A percentile compares a stretch with the other conserved stretches of the same genome.
These are phyloP conservation scores for Trichoderma orchidacearum DNA, from an alignment of 495 filamentous ascomycete species.

Conservation along the genomic window DNA sequence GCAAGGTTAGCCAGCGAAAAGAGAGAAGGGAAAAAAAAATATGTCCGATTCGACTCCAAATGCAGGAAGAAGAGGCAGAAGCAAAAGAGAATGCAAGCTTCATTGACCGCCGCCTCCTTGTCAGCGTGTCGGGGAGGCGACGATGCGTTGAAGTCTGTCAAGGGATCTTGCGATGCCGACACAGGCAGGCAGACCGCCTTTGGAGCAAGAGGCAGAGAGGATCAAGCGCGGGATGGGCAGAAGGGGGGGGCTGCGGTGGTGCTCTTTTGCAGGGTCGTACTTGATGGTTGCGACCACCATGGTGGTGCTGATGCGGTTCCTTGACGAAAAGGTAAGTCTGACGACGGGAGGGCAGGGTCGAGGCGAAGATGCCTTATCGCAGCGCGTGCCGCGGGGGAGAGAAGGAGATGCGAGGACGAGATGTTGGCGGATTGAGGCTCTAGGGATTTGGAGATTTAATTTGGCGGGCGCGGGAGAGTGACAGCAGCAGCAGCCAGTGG, in stretches of 20 bases:
- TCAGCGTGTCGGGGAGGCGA: background rate
- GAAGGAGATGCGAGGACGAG: background rate
- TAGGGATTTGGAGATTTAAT: background rate
- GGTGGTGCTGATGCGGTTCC: constrained; percentile 1
- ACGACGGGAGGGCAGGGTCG: background rate
- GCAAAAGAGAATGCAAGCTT: background rate
- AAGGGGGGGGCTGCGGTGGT: too few relatives aligned
- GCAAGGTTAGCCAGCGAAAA: background rate
- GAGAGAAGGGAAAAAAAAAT: too few relatives aligned
- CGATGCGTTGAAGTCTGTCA: background rate
- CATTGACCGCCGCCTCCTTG: constrained; percentile 1
- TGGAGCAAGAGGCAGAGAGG: background rate
- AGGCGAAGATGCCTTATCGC: background rate
- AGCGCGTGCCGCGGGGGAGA: background rate
- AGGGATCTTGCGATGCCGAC: background rate
- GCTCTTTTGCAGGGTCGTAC: constrained; percentile 18
- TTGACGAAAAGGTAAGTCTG: background rate
- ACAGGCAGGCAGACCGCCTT: background rate
- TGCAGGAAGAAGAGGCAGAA: constrained; percentile 1
- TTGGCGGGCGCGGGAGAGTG: background rate
- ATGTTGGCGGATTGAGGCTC: background rate
- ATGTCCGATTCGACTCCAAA: too few relatives aligned
- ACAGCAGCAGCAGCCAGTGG: background rate
- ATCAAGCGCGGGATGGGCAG: background rate
- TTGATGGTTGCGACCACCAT: constrained; percentile 48